phyloP scores from a whole-genome alignment of 2,329 filamentous ascomycete species.

The Cercospora citrullina region DNA sequence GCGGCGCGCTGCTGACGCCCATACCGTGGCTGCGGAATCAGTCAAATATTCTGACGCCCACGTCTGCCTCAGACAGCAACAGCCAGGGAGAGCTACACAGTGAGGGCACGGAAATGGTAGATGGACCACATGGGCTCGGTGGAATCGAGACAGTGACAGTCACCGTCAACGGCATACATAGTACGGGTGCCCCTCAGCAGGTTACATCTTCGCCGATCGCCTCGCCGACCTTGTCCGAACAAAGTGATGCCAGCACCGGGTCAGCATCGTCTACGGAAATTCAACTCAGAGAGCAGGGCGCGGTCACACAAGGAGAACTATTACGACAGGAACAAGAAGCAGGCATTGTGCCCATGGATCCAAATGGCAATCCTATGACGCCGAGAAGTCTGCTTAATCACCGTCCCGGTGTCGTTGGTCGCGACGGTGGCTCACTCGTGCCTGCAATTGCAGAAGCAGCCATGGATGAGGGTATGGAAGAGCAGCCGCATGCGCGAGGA shows the following conservation, averaged over 20 bases:
- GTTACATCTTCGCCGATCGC: constrained; percentile 31
- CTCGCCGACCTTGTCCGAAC: constrained; percentile 36
- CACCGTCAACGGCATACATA: constrained; percentile 63
- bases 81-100: constrained; percentile 60
- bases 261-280: constrained; percentile 38
- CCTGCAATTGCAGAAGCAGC: constrained; percentile 32
- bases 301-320: constrained; percentile 79
- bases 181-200: constrained; percentile 24
- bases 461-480: constrained; percentile 41
- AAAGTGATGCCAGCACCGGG: constrained; percentile 40
- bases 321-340: constrained; percentile 83
- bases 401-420: constrained; percentile 28
- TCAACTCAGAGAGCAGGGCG: constrained; percentile 46
- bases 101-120: constrained; percentile 76
- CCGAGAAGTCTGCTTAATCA: constrained; percentile 35
- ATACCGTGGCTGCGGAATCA: constrained; percentile 75
- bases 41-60: constrained; percentile 17
- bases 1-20: constrained; percentile 86
- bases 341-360: constrained; percentile 64
- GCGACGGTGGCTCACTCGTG: constrained; percentile 27
- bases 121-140: constrained; percentile 75
- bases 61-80: constrained; percentile 28
- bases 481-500: constrained; percentile 74
- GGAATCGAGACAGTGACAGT: constrained; percentile 80
- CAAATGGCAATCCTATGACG: constrained; percentile 29